Percentiles rank a stretch among this genome's conserved stretches.
Evolutionary conservation across 306 rosid species (phyloP).

Genomic region (Vicia faba): DNA sequence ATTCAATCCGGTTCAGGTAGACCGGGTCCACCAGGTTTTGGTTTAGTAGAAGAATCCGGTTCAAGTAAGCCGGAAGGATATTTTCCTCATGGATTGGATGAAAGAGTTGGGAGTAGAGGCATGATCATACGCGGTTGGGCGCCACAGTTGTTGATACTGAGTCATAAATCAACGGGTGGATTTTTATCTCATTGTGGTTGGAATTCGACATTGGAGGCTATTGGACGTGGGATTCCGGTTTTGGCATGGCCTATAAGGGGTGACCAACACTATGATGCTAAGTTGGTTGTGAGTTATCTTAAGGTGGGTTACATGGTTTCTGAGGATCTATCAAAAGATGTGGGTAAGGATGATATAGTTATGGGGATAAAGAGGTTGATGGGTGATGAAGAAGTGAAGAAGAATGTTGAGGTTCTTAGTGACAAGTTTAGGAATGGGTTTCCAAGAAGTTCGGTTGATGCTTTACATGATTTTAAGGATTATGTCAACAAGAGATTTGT

Average conservation of each 20-base stretch:
- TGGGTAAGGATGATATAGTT: slow-evolving; percentile 46
- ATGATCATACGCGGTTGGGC: slow-evolving; percentile 79
- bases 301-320: slow-evolving; percentile 49
- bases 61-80: slow-evolving; percentile 24
- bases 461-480: slow-evolving; percentile 49
- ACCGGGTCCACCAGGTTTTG: slow-evolving; percentile 27
- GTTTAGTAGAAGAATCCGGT: neutral
- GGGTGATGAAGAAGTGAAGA: slow-evolving; percentile 46
- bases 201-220: slow-evolving; percentile 70
- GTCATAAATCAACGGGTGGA: slow-evolving; percentile 73
- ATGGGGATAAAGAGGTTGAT: slow-evolving; percentile 53
- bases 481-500: neutral
- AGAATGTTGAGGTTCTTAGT: slow-evolving; percentile 35
- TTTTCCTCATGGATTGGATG: slow-evolving; percentile 51
- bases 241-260: slow-evolving; percentile 75
- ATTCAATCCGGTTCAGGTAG: slow-evolving; percentile 51
- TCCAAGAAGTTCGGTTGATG: slow-evolving; percentile 48
- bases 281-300: slow-evolving; percentile 51
- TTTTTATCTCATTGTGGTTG: slow-evolving; percentile 74
- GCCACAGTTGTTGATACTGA: slow-evolving; percentile 70
- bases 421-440: slow-evolving; percentile 52
- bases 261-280: slow-evolving; percentile 55
- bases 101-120: slow-evolving; percentile 50
- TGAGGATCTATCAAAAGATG: slow-evolving; percentile 35
- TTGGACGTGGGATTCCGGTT: slow-evolving; percentile 64